Conservation (phyloP, 2,329 filamentous ascomycete genomes). For the Cryphonectria naterciae region DNA sequence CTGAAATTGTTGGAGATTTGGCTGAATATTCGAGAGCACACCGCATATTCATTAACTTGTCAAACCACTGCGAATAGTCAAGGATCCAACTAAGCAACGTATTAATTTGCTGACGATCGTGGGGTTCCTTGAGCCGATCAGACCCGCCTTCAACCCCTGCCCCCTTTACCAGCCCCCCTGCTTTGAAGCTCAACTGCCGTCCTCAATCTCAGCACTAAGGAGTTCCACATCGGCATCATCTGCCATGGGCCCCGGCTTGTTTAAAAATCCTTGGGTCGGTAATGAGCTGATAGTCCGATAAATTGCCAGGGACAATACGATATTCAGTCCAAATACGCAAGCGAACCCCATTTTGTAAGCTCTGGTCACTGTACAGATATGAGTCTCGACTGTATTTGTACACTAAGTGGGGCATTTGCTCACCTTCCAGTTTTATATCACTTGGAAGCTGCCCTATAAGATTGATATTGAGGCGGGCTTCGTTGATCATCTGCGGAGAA, state of each 20-base stretch:
- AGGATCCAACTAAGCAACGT: too few relatives aligned
- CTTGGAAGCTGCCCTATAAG: background rate
- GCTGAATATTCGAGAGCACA: too few relatives aligned
- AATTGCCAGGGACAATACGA: background rate
- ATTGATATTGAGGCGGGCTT: background rate
- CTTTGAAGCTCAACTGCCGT: background rate
- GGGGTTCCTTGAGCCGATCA: too few relatives aligned
- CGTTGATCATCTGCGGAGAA: background rate
- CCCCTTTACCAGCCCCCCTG: too few relatives aligned
- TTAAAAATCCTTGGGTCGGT: background rate
- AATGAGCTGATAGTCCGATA: background rate
- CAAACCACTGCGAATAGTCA: too few relatives aligned
- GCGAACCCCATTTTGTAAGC: background rate
- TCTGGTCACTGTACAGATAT: background rate
- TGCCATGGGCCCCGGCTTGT: background rate
- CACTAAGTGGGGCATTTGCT: background rate
- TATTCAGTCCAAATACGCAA: background rate
- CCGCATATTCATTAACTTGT: too few relatives aligned
- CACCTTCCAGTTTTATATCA: background rate
- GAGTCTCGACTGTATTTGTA: background rate
- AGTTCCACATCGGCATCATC: background rate
- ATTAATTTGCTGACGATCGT: too few relatives aligned
- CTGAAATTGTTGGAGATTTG: too few relatives aligned
- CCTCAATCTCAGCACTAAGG: background rate
- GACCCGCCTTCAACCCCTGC: too few relatives aligned